These are phyloP conservation scores for Aspergillus sp. DNA, from an alignment of 2,329 filamentous ascomycete species.

Conservation along the genomic window DNA sequence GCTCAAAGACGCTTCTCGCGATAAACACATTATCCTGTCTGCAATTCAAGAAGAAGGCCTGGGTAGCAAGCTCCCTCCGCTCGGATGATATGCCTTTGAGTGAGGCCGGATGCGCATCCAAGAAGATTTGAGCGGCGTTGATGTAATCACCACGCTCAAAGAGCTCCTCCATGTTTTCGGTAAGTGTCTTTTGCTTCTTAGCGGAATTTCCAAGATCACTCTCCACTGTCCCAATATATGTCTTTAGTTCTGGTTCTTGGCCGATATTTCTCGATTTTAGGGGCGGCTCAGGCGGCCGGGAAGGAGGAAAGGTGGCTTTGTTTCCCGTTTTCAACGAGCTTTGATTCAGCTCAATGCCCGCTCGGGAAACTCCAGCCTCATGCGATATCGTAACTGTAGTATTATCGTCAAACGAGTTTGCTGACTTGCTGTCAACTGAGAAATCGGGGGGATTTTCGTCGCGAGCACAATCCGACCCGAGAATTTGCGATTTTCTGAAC, in stretches of 20 bases:
- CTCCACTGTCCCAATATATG: background rate
- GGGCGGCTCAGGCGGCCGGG: background rate
- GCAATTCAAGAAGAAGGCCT: constrained; percentile 38
- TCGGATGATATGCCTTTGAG: constrained; percentile 24
- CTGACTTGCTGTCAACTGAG: background rate
- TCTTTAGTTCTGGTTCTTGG: background rate
- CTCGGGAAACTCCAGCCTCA: background rate
- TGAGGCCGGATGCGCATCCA: constrained; percentile 25
- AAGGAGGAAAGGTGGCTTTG: background rate
- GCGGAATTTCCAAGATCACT: background rate
- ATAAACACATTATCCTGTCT: constrained; percentile 38
- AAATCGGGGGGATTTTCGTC: background rate
- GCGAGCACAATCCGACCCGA: background rate
- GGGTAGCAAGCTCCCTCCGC: constrained; percentile 29
- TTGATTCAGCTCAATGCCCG: background rate
- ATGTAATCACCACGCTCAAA: constrained; percentile 30
- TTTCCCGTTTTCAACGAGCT: background rate
- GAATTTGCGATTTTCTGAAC: constrained; percentile 13
- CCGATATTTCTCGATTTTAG: background rate
- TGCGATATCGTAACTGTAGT: background rate
- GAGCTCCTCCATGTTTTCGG: constrained; percentile 25
- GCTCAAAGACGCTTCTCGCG: constrained; percentile 37
- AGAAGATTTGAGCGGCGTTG: constrained; percentile 38
- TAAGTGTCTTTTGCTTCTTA: constrained; percentile 12
- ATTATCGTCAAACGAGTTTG: background rate